These are phyloP conservation scores for Wakefieldia striispora DNA, from an alignment of 768 basidiomycete species.

Conservation along the genomic window DNA sequence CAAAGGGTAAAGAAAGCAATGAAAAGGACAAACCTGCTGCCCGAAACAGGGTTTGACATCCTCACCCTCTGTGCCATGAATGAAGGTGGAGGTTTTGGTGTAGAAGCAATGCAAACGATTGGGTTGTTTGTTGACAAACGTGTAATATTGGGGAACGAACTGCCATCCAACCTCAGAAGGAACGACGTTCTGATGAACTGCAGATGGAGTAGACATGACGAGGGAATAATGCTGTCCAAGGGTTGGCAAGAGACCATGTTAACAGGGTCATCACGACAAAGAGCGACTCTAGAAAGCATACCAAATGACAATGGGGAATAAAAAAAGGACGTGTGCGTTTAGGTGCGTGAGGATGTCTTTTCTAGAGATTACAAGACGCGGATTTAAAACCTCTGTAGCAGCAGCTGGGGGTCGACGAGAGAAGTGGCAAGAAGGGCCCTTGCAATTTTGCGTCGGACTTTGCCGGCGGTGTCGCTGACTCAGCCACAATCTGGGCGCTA, in stretches of 20 bases:
- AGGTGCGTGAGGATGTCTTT: conserved; percentile 34
- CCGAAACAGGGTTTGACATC: conserved; percentile 86
- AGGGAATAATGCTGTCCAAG: conserved; percentile 28
- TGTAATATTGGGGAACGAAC: conserved; percentile 99
- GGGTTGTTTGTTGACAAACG: conserved; percentile 97
- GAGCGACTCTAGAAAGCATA: background rate
- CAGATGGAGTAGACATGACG: conserved; percentile 42
- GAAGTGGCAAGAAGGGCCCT: conserved; percentile 15
- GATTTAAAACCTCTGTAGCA: conserved; percentile 26
- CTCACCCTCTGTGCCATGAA: conserved; percentile 97
- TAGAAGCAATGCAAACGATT: conserved; percentile 98
- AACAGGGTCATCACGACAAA: too few species aligned
- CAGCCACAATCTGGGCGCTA: conserved; percentile 13
- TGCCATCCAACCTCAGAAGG: conserved; percentile 99
- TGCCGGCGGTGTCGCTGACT: conserved; percentile 30
- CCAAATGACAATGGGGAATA: conserved; percentile 32
- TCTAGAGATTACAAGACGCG: conserved; percentile 36
- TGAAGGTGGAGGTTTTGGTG: conserved; percentile 95
- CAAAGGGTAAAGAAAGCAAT: conserved; percentile 1
- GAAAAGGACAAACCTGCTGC: conserved; percentile 68
- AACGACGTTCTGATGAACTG: conserved; percentile 63
- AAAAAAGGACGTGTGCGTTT: conserved; percentile 33
- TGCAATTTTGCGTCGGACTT: conserved; percentile 31
- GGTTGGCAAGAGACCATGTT: background rate
- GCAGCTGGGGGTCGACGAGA: conserved; percentile 24